Percentiles rank a stretch among this genome's conserved stretches.
Evolutionary conservation across 2,329 filamentous ascomycete genomes (phyloP).

Genomic region (Myrmaecium sp.): DNA sequence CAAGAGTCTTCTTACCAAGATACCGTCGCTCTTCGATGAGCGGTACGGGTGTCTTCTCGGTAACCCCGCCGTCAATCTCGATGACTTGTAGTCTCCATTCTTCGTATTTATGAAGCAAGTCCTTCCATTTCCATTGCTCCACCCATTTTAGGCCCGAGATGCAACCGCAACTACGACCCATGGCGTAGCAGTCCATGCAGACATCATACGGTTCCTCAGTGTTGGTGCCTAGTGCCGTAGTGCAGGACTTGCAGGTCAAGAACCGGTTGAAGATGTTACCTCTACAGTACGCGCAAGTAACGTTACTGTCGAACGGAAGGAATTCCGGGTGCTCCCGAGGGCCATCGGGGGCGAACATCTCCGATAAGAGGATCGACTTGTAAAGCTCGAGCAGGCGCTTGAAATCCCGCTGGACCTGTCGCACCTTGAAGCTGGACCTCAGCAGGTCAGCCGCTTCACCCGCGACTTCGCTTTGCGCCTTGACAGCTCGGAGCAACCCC

Average conservation of each 20-base stretch:
- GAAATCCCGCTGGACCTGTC: slow-evolving; percentile 69
- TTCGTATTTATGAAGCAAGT: slow-evolving; percentile 63
- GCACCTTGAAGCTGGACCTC: slow-evolving; percentile 33
- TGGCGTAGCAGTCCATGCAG: slow-evolving; percentile 97
- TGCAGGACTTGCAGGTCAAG: slow-evolving; percentile 75
- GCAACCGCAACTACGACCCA: slow-evolving; percentile 85
- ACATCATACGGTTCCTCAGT: slow-evolving; percentile 83
- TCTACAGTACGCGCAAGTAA: slow-evolving; percentile 90
- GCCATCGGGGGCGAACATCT: slow-evolving; percentile 56
- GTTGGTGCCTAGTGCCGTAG: slow-evolving; percentile 46
- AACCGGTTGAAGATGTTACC: slow-evolving; percentile 97
- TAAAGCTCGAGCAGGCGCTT: slow-evolving; percentile 63
- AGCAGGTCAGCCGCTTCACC: slow-evolving; percentile 19
- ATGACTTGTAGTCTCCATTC: slow-evolving; percentile 67
- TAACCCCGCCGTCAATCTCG: slow-evolving; percentile 49
- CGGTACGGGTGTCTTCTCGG: slow-evolving; percentile 49
- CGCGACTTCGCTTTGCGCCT: slow-evolving; percentile 33
- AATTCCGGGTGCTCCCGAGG: slow-evolving; percentile 56
- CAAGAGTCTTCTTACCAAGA: slow-evolving; percentile 59
- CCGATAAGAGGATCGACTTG: slow-evolving; percentile 62
- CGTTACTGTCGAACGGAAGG: slow-evolving; percentile 70
- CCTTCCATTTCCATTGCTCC: slow-evolving; percentile 79
- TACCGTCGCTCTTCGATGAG: slow-evolving; percentile 52
- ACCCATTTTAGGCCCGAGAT: slow-evolving; percentile 77
- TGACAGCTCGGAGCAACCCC: slow-evolving; percentile 38